These are phyloP conservation scores for Claviceps humidiphila DNA, from an alignment of 2,329 filamentous ascomycete genomes.

Conservation along the genomic window DNA sequence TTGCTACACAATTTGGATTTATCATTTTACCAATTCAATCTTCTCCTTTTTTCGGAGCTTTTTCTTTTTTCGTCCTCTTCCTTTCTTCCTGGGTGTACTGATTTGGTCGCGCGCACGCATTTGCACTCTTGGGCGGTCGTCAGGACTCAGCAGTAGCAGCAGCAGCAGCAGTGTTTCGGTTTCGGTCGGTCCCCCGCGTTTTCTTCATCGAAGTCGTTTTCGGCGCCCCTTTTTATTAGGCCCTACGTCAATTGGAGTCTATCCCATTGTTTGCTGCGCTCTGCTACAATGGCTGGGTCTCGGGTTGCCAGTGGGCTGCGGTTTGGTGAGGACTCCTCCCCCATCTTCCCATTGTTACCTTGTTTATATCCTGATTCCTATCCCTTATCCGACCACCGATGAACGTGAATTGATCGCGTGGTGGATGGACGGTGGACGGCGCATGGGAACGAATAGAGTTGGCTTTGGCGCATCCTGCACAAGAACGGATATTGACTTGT, in stretches of 20 bases:
- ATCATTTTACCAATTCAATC: not conserved
- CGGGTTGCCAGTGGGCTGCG: slow-evolving; percentile 13
- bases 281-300: slow-evolving; percentile 3
- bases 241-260: not conserved
- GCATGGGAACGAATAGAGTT: no score
- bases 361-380: not conserved
- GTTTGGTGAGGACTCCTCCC: slow-evolving; percentile 17
- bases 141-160: no score
- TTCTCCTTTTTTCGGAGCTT: not conserved
- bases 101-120: not conserved
- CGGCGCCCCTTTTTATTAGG: no score
- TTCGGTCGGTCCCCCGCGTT: no score
- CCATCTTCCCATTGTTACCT: not conserved
- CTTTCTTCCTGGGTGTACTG: not conserved
- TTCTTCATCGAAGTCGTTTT: no score
- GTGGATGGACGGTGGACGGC: no score
- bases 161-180: no score
- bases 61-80: not conserved
- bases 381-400: no score
- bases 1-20: no score
- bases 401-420: no score
- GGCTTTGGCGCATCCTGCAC: no score
- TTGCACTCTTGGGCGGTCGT: no score
- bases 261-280: not conserved
- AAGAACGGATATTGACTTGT: not conserved